Base-by-base conservation (phyloP, 768 basidiomycete species). In the Chlorophyllum brunneum region DNA sequence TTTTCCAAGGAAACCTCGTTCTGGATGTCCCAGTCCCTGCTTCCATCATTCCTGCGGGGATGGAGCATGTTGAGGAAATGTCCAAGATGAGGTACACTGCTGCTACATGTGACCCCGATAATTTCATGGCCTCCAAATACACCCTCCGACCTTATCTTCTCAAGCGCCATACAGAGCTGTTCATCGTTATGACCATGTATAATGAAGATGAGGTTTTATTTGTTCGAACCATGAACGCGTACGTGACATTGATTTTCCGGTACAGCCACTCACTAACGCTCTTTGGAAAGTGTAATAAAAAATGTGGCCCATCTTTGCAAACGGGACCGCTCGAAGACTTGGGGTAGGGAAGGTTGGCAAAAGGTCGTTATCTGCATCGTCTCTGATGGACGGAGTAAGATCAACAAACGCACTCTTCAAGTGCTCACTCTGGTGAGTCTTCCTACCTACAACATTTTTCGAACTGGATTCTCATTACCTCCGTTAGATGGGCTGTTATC, bases 161-260 rank as follows among this genome's bases (percentile, higher is more conserved):
- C 60, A 82, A 82, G 51, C 85, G 93, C 48, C 77, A 85, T 48
- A 95, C 93, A 7, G 94, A 95, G 68, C 77, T 97, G 11, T 94
- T 95, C 70, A 91, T 97, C 59, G 92, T 95, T 36, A 90, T 95
- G 83, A 95, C 93, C 38, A 95, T 95, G 92, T 91, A 91, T 67
- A 95, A 95, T 65, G 93, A 97, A 71, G 90, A 91, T 62, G 88
- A 91, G 63, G 72, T 84, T 7, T 72, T 90, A 23, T 92, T 91
- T 65, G 73, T 74, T 63, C 80, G 76, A 63, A 93, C 90, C 9
- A 91, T 93, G 87, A 91, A 92, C 59, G 81, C 88, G 85, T 86
- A 62, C 61, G 85, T 75, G 26, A 37, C 31, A 9, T 27, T 34
- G 33, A 31, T 36, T 5, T 26, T n/a, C 20, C 4, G 20, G 46